Evolutionary conservation across 1,284 basidiomycete species (phyloP).

Genomic region (Porogramme epimiltina): DNA sequence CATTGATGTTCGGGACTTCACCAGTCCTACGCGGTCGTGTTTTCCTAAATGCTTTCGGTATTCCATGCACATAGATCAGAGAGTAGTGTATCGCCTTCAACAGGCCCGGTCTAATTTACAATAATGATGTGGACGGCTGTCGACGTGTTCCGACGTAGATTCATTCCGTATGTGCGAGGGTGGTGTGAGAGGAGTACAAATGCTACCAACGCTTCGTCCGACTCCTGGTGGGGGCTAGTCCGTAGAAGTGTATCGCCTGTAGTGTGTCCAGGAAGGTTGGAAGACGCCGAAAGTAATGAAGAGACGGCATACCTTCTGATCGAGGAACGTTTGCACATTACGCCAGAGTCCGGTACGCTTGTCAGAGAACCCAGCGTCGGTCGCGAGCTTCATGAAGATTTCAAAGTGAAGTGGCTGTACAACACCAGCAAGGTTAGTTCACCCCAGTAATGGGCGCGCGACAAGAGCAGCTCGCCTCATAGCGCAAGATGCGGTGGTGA

Average conservation of each 20-base stretch:
- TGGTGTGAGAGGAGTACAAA: not conserved
- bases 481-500: constrained; percentile 58
- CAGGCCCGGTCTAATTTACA: constrained; percentile 23
- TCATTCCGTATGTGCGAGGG: no score
- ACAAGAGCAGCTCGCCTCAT: constrained; percentile 54
- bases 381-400: constrained; percentile 46
- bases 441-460: not conserved
- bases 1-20: no score
- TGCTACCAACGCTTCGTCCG: constrained; percentile 23
- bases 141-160: no score
- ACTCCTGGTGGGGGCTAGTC: constrained; percentile 32
- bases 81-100: constrained; percentile 24
- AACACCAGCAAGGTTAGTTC: no score
- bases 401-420: constrained; percentile 62
- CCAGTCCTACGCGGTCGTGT: no score
- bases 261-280: not conserved
- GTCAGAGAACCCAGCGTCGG: constrained; percentile 31
- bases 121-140: constrained; percentile 19
- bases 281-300: not conserved
- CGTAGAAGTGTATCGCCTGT: constrained; percentile 57
- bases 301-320: constrained; percentile 48
- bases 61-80: constrained; percentile 5
- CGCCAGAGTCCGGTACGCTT: constrained; percentile 32
- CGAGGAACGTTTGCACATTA: constrained; percentile 54
- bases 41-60: no score